A percentile compares a stretch with the other conserved stretches of the same genome.
phyloP scores from a whole-genome alignment of 1,139 yeast genomes.

The Spencermartinsiella ligniputridi region DNA sequence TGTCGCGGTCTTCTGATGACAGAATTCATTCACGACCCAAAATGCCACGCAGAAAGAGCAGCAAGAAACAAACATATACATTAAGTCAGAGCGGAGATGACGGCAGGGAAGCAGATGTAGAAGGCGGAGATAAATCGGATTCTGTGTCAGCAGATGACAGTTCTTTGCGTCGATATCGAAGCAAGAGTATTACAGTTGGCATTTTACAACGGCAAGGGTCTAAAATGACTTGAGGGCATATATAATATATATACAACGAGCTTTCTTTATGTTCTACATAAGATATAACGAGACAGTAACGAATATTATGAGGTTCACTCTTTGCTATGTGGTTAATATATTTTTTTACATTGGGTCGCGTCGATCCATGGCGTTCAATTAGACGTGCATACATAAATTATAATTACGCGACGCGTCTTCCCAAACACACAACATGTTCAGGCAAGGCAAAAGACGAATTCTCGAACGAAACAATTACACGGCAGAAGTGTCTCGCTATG shows the following conservation, averaged over 20 bases:
- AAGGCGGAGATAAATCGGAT: slow-evolving; percentile 1
- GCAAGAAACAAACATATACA: not conserved
- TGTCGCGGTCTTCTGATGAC: slow-evolving; percentile 4
- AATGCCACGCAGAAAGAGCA: not conserved
- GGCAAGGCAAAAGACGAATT: slow-evolving; percentile 71
- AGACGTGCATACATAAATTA: too few species aligned
- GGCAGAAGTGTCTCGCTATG: slow-evolving; percentile 26
- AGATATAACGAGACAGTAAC: too few species aligned
- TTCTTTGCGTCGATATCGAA: slow-evolving; percentile 7
- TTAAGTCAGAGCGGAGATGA: not conserved
- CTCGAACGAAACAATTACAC: slow-evolving; percentile 70
- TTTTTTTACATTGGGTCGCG: too few species aligned
- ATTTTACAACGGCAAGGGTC: slow-evolving; percentile 11
- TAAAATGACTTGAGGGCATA: not conserved
- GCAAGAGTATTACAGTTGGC: slow-evolving; percentile 17
- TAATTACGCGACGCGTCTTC: too few species aligned
- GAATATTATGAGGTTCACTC: too few species aligned
- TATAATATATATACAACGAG: too few species aligned
- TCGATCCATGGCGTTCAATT: too few species aligned
- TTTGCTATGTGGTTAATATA: too few species aligned
- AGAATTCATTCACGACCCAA: not conserved
- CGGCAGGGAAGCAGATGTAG: not conserved
- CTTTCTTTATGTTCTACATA: too few species aligned
- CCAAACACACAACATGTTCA: slow-evolving; percentile 69
- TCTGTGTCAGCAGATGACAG: not conserved